Evolutionary conservation across 2,329 filamentous ascomycete species (phyloP), one percentile per base, ranked within the genome.

Genomic region (Alternaria angustiovoidea): DNA sequence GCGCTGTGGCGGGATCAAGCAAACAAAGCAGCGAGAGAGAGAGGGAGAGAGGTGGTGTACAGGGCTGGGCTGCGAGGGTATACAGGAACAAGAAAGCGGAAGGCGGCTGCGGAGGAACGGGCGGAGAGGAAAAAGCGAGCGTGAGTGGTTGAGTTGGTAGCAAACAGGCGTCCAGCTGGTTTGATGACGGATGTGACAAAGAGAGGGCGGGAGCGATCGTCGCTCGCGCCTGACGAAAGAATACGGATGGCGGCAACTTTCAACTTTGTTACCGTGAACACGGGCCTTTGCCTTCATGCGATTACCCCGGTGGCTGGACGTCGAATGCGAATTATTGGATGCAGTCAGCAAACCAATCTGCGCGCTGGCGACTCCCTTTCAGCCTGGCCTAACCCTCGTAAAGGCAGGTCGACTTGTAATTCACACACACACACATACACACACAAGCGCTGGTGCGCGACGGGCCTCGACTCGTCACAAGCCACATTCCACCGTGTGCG

Each of bases 151-250:
- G 32, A 16, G 14, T 36, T 43, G 43, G 30, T 49, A 47, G 44
- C 11, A 44, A 47, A 44, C n/a, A 46, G 43, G 54, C 42, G 24
- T 30, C 30, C 46, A 49, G 46, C 32, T 12, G 20, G 46, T 18
- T 49, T 57, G 51, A 52, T 39, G 54, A 49, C 42, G 51, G 28
- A 52, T n/a, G 47, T 47, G 53, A 61, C 51, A 46, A 54, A 61
- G 61, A 43, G 54, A 58, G 54, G 24, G 46, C 28, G 54, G 54
- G 54, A 43, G 34, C 18, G 61, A 63, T 57, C 32, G 57, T 52
- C 61, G 49, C 49, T 20, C 41, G 48, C 36, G 39, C 44, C 46
- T 56, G 57, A 36, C 46, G 56, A 43, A 38, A 43, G 39, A 57
- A 57, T 18, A 5, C 9, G 36, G 26, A 42, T 49, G 28, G 38